These are phyloP conservation scores for Aspergillus sp. DNA, from an alignment of 2,329 filamentous ascomycete genomes.

Conservation along the genomic window DNA sequence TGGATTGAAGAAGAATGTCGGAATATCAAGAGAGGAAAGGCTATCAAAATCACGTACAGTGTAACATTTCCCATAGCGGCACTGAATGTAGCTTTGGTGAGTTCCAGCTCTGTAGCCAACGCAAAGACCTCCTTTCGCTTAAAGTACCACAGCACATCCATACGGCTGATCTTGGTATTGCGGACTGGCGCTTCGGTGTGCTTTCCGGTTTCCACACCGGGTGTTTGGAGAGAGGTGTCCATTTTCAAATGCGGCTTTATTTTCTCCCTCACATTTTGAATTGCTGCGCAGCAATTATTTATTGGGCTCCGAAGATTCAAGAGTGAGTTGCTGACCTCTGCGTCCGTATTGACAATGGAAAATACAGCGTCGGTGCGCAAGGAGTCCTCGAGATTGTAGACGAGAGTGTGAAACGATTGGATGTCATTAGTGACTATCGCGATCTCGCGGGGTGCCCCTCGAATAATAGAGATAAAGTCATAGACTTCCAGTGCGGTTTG, in stretches of 20 bases:
- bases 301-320: constrained; percentile 2
- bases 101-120: neutral
- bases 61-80: neutral
- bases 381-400: constrained; percentile 1
- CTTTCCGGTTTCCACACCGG: no score
- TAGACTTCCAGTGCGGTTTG: constrained; percentile 4
- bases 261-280: no score
- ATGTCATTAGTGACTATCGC: constrained; percentile 1
- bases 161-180: neutral
- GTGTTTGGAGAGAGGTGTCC: no score
- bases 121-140: neutral
- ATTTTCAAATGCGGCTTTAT: no score
- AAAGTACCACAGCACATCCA: neutral
- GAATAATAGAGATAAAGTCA: constrained; percentile 3
- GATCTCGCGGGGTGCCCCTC: constrained; percentile 3
- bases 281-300: neutral
- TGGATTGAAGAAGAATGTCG: no score
- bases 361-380: neutral
- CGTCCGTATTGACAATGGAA: neutral
- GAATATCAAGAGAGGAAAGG: neutral
- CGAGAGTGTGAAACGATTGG: constrained; percentile 1
- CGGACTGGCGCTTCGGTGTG: no score
- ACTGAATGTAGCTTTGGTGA: neutral
- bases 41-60: neutral
- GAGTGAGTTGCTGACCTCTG: constrained; percentile 1